Evolutionary conservation across 192 early-diverging fungal species (phyloP), one percentile per base, ranked within the genome.

Genomic region (Backusella luteola): DNA sequence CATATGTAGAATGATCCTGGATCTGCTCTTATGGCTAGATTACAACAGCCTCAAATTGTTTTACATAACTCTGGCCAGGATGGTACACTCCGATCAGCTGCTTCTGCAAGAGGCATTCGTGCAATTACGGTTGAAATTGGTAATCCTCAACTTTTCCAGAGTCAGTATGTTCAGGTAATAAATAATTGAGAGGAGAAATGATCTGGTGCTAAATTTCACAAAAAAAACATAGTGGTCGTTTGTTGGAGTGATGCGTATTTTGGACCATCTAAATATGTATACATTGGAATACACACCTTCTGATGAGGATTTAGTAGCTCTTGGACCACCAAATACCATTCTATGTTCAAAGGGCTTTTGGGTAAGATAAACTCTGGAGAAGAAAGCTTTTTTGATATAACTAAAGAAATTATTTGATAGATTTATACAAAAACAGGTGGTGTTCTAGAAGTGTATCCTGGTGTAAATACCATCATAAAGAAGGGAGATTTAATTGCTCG

Each of bases 81-180:
- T 80, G 90, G 90, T 90, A 93, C 96, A 0, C 82, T 97, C 59
- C 87, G 96, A 44, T 92, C 91, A 26, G 96, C 94, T 0, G 93
- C 93, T 7, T 89, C 87, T 81, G 82, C 88, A 68, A 87, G 90
- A 32, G 89, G 93, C 39, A 92, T 97, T 32, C 89, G 88, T 19
- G 93, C 96, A 14, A 96, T 97, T 42, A 96, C 95, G 1, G 95
- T 97, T 34, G 96, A 97, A 79, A 96, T 97, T 78, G 96, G 96
- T 66, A 93, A 97, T 73, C 96, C 96, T 17, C 89, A 92, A 34
- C 79, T 89, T 34, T 94, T 97, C 85, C 94, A 97, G 77, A 94
- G 94, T 75, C 88, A 90, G 75, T 97, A 87, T 81, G 93, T 95
- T 29, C 90, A 88, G 77, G 88, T 84, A 74, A 89, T 85, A 6